Percentiles rank a stretch among this genome's conserved stretches.
Evolutionary conservation across 257 asterid species (phyloP).

Genomic region (Primulina tabacum): DNA sequence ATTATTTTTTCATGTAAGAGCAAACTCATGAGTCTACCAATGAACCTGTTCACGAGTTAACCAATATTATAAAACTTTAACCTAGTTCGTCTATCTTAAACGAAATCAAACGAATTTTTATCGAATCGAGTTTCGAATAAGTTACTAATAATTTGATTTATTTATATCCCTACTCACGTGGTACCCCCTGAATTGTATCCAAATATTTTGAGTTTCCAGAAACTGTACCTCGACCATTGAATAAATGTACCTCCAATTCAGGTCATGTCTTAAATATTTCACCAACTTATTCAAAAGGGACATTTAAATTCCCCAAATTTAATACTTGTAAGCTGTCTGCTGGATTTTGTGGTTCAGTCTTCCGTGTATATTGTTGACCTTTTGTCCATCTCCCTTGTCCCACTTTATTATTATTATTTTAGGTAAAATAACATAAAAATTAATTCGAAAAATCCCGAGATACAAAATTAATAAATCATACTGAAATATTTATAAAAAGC

Average conservation of each 20-base stretch:
- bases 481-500: too few species aligned
- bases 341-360: not conserved
- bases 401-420: not conserved
- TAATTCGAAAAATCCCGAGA: too few species aligned
- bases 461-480: too few species aligned
- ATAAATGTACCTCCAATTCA: slow-evolving; percentile 5
- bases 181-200: not conserved
- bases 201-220: not conserved
- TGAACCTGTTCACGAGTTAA: too few species aligned
- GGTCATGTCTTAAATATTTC: slow-evolving; percentile 2
- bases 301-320: not conserved
- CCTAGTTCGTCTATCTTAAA: too few species aligned
- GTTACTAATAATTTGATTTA: too few species aligned
- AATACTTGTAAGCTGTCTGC: not conserved
- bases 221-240: not conserved
- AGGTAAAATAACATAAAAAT: too few species aligned
- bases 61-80: too few species aligned
- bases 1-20: too few species aligned
- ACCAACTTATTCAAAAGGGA: not conserved
- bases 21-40: too few species aligned
- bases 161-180: not conserved
- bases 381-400: not conserved
- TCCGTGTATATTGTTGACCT: slow-evolving; percentile 5
- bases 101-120: too few species aligned
- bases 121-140: too few species aligned